Evolutionary conservation across 441 rosid genomes (phyloP).

Genomic region (Jatropha multifida): DNA sequence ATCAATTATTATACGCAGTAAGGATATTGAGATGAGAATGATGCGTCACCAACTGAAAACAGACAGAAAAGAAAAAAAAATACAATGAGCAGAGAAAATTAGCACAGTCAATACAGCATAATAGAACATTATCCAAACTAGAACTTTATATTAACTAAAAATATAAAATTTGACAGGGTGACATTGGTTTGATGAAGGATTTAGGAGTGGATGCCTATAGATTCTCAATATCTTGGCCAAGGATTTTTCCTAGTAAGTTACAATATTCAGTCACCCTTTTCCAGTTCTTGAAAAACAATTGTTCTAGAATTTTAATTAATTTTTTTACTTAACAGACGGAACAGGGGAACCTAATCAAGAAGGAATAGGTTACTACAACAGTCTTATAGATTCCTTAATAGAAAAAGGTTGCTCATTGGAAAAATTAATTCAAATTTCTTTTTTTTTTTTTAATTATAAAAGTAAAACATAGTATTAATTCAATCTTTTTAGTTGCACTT

Average conservation of each 20-base stretch:
- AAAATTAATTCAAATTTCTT: neutral
- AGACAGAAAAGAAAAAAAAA: neutral
- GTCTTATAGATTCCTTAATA: constrained; percentile 60
- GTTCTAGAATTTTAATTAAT: too few species aligned
- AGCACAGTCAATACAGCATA: too few species aligned
- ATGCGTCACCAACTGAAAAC: constrained; percentile 21
- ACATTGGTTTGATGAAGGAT: constrained; percentile 78
- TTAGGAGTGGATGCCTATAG: constrained; percentile 88
- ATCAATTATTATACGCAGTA: neutral
- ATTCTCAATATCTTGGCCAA: constrained; percentile 90
- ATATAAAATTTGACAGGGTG: constrained; percentile 43
- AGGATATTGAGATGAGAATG: constrained; percentile 19
- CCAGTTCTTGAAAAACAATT: neutral
- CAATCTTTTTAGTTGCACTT: constrained; percentile 15
- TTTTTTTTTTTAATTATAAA: neutral
- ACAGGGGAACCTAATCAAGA: constrained; percentile 64
- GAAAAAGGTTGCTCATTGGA: constrained; percentile 45
- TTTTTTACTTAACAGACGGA: constrained; percentile 52
- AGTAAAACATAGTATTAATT: neutral
- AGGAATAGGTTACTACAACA: constrained; percentile 69
- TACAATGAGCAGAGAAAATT: neutral
- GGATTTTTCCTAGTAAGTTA: constrained; percentile 79
- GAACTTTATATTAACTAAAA: neutral
- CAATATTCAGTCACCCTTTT: too few species aligned
- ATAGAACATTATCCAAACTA: too few species aligned